Percentiles rank a stretch among this genome's conserved stretches.
phyloP scores from a whole-genome alignment of 2,329 filamentous ascomycete genomes.

The Paraconiothyrium brasiliense region DNA sequence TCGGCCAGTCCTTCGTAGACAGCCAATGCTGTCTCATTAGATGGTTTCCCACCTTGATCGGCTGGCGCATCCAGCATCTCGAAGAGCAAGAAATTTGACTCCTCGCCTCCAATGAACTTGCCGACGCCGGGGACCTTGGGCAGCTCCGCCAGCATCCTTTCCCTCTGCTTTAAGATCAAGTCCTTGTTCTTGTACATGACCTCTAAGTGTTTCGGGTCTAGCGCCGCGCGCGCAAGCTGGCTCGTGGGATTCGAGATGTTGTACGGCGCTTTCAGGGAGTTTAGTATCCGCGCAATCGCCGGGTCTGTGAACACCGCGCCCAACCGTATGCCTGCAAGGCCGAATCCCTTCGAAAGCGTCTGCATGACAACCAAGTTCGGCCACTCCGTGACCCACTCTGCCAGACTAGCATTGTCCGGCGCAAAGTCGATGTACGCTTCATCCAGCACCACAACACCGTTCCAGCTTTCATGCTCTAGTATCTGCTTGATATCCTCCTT shows the following conservation, averaged over 20 bases:
- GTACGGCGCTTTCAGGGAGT: slow-evolving; percentile 95
- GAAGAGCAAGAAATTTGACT: slow-evolving; percentile 89
- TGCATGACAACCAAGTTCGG: slow-evolving; percentile 98
- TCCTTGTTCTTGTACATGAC: slow-evolving; percentile 76
- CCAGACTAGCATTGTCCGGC: slow-evolving; percentile 78
- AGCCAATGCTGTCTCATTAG: slow-evolving; percentile 78
- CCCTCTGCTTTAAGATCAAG: slow-evolving; percentile 78
- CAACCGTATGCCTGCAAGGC: slow-evolving; percentile 89
- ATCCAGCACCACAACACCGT: slow-evolving; percentile 90
- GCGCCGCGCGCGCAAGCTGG: slow-evolving; percentile 77
- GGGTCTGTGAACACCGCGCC: slow-evolving; percentile 83
- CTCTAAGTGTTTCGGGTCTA: slow-evolving; percentile 72
- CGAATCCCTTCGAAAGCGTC: slow-evolving; percentile 97
- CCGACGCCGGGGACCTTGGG: slow-evolving; percentile 81
- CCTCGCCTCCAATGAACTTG: slow-evolving; percentile 78
- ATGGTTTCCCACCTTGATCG: slow-evolving; percentile 71
- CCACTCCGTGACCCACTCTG: slow-evolving; percentile 91
- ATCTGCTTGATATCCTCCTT: slow-evolving; percentile 78
- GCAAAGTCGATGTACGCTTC: slow-evolving; percentile 98
- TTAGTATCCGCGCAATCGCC: slow-evolving; percentile 80
- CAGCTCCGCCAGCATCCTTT: slow-evolving; percentile 77
- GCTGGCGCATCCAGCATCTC: slow-evolving; percentile 77
- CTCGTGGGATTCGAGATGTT: slow-evolving; percentile 92
- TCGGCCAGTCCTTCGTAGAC: slow-evolving; percentile 89
- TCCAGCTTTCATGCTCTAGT: slow-evolving; percentile 90